Base-by-base conservation (phyloP, 192 early-diverging fungal genomes). In the Entomortierella lignicola region DNA sequence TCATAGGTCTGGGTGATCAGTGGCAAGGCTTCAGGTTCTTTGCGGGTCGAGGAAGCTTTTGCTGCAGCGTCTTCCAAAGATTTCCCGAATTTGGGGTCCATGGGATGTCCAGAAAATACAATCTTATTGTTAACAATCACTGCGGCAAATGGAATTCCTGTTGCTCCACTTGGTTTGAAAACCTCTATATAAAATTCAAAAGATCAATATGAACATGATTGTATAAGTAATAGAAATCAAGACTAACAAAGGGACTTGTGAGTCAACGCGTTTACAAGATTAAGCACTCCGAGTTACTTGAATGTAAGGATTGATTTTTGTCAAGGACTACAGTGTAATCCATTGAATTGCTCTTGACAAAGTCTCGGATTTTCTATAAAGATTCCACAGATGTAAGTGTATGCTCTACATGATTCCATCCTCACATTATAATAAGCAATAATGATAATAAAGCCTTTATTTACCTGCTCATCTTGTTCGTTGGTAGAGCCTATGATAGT, bases 321-420 rank as follows among this genome's bases (percentile, higher is more conserved):
- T 89, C 88, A 26, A 89, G 65, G 12, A 85, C 88, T 15, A 89
- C 86, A 0, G 80, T 73, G 66, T 89, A 88, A n/a, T 84, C 82
- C 85, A 89, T 85, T 23, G 63, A 56, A n/a, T 65, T 62, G 44
- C 81, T 77, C 69, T 79, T 55, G 26, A 85, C 85, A 58, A 88
- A 89, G 7, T 72, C 69, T 39, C 72, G 69, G 29, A 87, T 82
- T 79, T 85, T 82, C 75, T 85, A 81, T 17, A 21, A 13, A 3
- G 58, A 43, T 8, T 42, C 21, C 5, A 25, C 2, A 8, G 29
- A 23, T 54, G 6, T 29, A 25, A 12, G 13, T n/a, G n/a, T n/a
- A n/a, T n/a, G n/a, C n/a, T n/a, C n/a, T n/a, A n/a, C n/a, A n/a
- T n/a, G n/a, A n/a, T n/a, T n/a, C n/a, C n/a, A n/a, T n/a, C n/a